Base-by-base conservation (phyloP, 2,329 filamentous ascomycete species). In the Curvularia spicifera region DNA sequence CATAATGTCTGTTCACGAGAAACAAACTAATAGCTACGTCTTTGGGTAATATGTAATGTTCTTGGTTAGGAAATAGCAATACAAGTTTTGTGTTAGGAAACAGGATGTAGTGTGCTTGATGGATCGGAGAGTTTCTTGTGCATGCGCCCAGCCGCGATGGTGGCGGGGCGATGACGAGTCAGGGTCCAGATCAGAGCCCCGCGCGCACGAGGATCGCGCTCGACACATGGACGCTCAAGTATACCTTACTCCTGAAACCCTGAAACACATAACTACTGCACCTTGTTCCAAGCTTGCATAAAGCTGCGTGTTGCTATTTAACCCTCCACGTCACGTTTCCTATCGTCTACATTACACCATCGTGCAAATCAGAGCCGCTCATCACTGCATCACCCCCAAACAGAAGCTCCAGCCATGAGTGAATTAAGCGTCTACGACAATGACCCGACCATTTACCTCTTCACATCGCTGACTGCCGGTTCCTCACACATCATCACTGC, bases 401-500 rank as follows among this genome's bases (percentile, higher is more conserved):
- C 7, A 10, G 12, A 20, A 44, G 42, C 42, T 26, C 44, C 57
- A 65, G 61, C 50, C 60, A 77, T 76, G 72, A 57, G 68, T 39
- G 79, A 81, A 55, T 76, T 82, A 62, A 72, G 70, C 55, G 72
- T 75, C 58, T 81, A 78, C 64, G 80, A 82, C 58, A 77, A 76
- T 56, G 80, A 82, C 65, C 77, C 78, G 3, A 78, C 78, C 13
- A 87, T 99, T 62, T 99, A 95, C 81, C 90, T 99, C 70, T 97
- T 96, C 81, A 98, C 95, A 60, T 98, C 94, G 52, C 85, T 99
- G 55, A 98, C 95, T 20, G 91, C 95, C 58, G 95, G 95, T 64
- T 97, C 93, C 40, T 96, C 93, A 24, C 93, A 97, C 78, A 97
- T 98, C 76, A 89, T 98, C 72, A 98, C 95, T 40, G 95, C 93